Base-by-base conservation (phyloP, 192 early-diverging fungal genomes). In the Linnemannia hyalina region DNA sequence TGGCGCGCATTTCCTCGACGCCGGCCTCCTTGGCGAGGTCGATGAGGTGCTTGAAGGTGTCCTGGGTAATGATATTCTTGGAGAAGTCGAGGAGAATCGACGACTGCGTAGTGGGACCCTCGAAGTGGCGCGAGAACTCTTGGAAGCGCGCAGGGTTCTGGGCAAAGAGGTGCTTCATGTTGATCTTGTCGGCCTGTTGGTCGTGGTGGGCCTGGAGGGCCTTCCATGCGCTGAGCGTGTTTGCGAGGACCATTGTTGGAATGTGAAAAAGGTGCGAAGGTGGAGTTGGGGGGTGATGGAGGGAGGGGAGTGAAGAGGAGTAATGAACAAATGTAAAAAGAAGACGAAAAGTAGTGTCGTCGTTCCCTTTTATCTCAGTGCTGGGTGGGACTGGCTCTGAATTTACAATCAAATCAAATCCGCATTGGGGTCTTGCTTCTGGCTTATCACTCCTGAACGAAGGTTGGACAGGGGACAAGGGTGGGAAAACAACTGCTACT, bases 1-100 rank as follows among this genome's bases (percentile, higher is more conserved):
- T 94, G 80, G 93, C 90, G 78, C 98, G 95, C 92, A 95, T 96
- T 65, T 94, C 92, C 82, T 96, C 94, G 44, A 99, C 94, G 46
- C 95, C 92, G 47, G 96, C 93, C 85, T 98, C 97, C 54, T 91
- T 91, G 74, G 95, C 96, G 60, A 99, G 91, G 54, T 93, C 91
- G 41, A 99, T 88, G 71, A 99, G 92, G 73, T 96, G 89, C 68
- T 91, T 77, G 74, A 98, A 89, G 49, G 96, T 97, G 70, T 96
- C 95, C 57, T 97, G 90, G 41, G 91, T 95, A 72, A 99, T 90
- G 78, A 95, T 91, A 92, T 99, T 98, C 93, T 99, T 99, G 82
- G 98, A 99, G 85, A 95, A 98, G 89, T 99, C 98, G 73, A 99
- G 89, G 68, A 99, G 90, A 65, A 99, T 93, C 70, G 91, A 85